Evolutionary conservation across 495 filamentous ascomycete genomes (phyloP), one percentile per base, ranked within the genome.

Genomic region (Aspergillus campestris): DNA sequence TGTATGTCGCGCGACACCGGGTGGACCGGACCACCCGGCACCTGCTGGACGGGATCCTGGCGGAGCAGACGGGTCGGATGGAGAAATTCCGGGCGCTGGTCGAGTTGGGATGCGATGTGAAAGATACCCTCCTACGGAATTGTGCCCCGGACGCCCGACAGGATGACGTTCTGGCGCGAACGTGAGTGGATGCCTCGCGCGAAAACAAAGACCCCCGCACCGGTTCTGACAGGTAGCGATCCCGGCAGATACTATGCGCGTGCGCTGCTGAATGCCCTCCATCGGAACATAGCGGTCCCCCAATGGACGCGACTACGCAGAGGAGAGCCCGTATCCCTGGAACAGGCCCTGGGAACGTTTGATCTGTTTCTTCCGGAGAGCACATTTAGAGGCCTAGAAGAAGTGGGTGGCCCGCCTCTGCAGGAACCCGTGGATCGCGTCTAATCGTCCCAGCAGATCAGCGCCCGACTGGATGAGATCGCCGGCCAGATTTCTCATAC

Each of bases 291-390:
- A 42, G 91, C 89, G 8, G 66, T 97, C 18, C 71, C 80, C 27
- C 75, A 86, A 58, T 95, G 88, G 91, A 64, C 66, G 38, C 77
- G 71, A 42, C 60, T 85, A 8, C 65, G 51, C 30, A 66, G 67
- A 18, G 69, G 69, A 7, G 69, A 77, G 47, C 54, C 67, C 33
- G 65, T 83, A 9, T 58, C 79, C 15, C 73, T 95, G 33, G 90
- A 94, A 58, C 72, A 75, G 37, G 87, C 83, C 6, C 65, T 96
- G 24, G 84, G 79, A 10, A 81, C 82, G 14, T 95, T 90, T 55
- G 92, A 97, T 55, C 75, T 96, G 58, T 96, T 95, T 57, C 78
- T 92, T 31, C 68, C 89, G 8, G 77, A 81, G 46, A 82, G 81
- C 37, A 72, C 75, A 10, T 73, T 79, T 34, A 80, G 82, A 12